Percentiles rank a stretch among this genome's conserved stretches.
These are phyloP conservation scores for Sinapis alba DNA, from an alignment of 441 rosid species.

Conservation along the genomic window DNA sequence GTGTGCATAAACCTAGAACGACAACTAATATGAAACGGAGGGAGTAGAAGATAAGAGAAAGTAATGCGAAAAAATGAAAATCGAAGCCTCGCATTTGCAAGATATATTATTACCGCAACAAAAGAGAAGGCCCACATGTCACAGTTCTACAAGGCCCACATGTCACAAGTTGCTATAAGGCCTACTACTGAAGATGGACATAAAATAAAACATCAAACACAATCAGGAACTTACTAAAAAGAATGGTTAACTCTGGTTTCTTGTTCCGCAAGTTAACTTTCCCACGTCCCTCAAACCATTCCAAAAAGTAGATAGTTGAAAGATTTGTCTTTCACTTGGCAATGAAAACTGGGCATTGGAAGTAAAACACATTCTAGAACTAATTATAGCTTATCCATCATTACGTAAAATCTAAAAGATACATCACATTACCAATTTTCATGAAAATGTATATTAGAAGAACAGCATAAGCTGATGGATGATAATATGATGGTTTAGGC, in stretches of 20 bases:
- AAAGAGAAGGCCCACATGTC: background rate
- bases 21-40: no score
- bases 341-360: background rate
- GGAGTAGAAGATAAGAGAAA: background rate
- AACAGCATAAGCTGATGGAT: background rate
- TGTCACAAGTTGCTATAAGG: background rate
- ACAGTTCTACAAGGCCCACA: background rate
- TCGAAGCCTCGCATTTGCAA: background rate
- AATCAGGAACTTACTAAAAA: background rate
- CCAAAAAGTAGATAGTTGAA: background rate
- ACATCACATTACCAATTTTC: background rate
- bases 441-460: background rate
- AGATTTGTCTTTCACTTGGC: slow-evolving; percentile 7
- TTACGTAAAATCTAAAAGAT: background rate
- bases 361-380: background rate
- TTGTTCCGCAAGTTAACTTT: background rate
- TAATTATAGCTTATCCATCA: slow-evolving; percentile 2
- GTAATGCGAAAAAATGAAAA: background rate
- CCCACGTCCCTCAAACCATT: background rate
- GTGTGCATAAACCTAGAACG: no score
- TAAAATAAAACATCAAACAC: background rate
- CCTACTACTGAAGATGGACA: background rate
- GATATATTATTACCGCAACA: background rate
- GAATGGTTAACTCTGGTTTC: background rate
- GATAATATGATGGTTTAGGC: background rate